Evolutionary conservation across 2,329 filamentous ascomycete genomes (phyloP).

Genomic region (Penicillium janthinellum): DNA sequence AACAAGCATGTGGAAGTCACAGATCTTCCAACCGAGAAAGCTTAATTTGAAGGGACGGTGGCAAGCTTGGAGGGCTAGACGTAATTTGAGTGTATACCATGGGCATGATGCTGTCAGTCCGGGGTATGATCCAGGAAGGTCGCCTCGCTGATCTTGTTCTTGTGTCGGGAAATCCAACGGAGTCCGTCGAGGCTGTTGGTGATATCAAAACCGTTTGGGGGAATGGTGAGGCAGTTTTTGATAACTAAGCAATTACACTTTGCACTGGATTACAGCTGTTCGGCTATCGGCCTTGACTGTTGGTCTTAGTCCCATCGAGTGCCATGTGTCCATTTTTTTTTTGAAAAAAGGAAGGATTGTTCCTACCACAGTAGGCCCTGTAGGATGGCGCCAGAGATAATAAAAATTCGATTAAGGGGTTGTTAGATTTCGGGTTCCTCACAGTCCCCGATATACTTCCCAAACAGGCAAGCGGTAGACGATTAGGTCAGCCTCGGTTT

Average conservation of each 20-base stretch:
- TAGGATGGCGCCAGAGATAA: too few species aligned
- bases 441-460: not conserved
- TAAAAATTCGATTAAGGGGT: too few species aligned
- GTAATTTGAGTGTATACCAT: not conserved
- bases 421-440: too few species aligned
- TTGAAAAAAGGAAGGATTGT: too few species aligned
- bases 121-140: conserved; percentile 10
- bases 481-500: conserved; percentile 22
- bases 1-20: not conserved
- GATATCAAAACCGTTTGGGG: conserved; percentile 12
- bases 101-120: not conserved
- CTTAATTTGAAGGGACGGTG: not conserved
- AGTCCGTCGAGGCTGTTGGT: conserved; percentile 10
- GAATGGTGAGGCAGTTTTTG: conserved; percentile 5
- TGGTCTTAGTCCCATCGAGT: too few species aligned
- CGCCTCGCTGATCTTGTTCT: conserved; percentile 10
- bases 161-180: conserved; percentile 3
- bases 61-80: not conserved
- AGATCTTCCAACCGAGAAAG: not conserved
- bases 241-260: not conserved
- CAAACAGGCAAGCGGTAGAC: conserved; percentile 6
- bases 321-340: too few species aligned
- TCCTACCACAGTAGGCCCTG: too few species aligned
- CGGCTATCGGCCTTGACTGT: too few species aligned
- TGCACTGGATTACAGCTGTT: too few species aligned